phyloP scores from a whole-genome alignment of 1,284 basidiomycete species.

The Irpex sp. region DNA sequence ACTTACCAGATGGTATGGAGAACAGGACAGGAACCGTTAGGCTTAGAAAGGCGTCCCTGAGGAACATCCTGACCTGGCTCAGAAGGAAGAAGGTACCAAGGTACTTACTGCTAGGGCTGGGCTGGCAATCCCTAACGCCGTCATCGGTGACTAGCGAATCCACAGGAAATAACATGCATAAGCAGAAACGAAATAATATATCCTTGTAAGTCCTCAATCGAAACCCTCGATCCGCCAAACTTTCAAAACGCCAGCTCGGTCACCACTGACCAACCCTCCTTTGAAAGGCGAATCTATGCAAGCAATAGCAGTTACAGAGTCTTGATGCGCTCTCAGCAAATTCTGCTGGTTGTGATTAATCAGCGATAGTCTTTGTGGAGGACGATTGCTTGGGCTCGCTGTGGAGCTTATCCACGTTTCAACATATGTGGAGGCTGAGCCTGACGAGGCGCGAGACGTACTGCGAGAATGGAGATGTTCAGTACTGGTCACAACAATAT shows the following conservation, averaged over 20 bases:
- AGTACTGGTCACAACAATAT: not conserved
- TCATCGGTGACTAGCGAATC: too few relatives aligned
- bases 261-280: slow-evolving; percentile 82
- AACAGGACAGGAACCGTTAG: too few relatives aligned
- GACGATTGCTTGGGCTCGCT: slow-evolving; percentile 50
- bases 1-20: too few relatives aligned
- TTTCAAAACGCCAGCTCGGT: slow-evolving; percentile 75
- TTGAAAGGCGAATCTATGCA: slow-evolving; percentile 86
- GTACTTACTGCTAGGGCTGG: too few relatives aligned
- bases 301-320: slow-evolving; percentile 74
- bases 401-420: slow-evolving; percentile 59
- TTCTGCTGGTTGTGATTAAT: slow-evolving; percentile 78
- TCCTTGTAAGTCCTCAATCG: slow-evolving; percentile 21
- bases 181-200: too few relatives aligned
- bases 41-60: too few relatives aligned
- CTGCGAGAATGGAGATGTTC: slow-evolving; percentile 14
- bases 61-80: too few relatives aligned
- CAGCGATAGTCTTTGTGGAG: slow-evolving; percentile 68
- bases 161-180: too few relatives aligned
- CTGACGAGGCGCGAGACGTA: slow-evolving; percentile 28
- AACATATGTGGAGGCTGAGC: slow-evolving; percentile 44
- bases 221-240: slow-evolving; percentile 69
- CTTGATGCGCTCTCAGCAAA: slow-evolving; percentile 74
- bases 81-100: too few relatives aligned
- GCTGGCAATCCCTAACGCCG: too few relatives aligned